These are phyloP conservation scores for Phytophthora foliorum DNA, from an alignment of 352 stramenopile genomes.

Conservation along the genomic window DNA sequence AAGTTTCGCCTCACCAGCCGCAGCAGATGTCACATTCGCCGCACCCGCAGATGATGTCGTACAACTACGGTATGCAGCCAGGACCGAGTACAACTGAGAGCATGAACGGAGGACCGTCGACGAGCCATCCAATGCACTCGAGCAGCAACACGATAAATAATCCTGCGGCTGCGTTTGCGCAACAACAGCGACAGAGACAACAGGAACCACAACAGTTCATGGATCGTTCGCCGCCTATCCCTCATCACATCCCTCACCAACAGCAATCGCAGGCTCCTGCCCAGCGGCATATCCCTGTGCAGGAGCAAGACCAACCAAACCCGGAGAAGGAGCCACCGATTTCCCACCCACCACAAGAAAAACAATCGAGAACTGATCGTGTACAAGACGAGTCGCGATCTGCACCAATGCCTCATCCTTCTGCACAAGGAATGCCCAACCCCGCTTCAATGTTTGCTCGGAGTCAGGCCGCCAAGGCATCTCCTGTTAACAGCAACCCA, in stretches of 20 bases:
- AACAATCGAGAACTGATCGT: constrained; percentile 21
- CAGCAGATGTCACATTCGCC: constrained; percentile 48
- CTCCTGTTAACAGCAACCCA: constrained; percentile 43
- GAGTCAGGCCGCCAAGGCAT: constrained; percentile 42
- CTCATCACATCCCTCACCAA: constrained; percentile 32
- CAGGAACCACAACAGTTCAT: constrained; percentile 33
- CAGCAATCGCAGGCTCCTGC: constrained; percentile 16
- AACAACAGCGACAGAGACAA: constrained; percentile 48
- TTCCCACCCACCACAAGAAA: constrained; percentile 27
- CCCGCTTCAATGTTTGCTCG: constrained; percentile 72
- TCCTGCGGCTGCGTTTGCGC: constrained; percentile 49
- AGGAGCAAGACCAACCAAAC: constrained; percentile 43
- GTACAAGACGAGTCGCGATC: constrained; percentile 19
- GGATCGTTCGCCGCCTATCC: constrained; percentile 23
- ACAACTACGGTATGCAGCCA: constrained; percentile 42
- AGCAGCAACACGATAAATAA: constrained; percentile 43
- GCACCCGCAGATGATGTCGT: constrained; percentile 57
- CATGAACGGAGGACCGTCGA: constrained; percentile 23
- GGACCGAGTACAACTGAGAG: constrained; percentile 27
- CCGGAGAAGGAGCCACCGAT: constrained; percentile 39
- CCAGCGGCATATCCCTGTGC: constrained; percentile 18
- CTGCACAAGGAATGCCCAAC: constrained; percentile 43
- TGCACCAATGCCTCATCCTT: constrained; percentile 12
- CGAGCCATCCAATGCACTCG: constrained; percentile 28
- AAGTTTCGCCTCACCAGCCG: constrained; percentile 42